A percentile compares a stretch with the other conserved stretches of the same genome.
Evolutionary conservation across 257 asterid genomes (phyloP).

Genomic region (Solanum piurae): DNA sequence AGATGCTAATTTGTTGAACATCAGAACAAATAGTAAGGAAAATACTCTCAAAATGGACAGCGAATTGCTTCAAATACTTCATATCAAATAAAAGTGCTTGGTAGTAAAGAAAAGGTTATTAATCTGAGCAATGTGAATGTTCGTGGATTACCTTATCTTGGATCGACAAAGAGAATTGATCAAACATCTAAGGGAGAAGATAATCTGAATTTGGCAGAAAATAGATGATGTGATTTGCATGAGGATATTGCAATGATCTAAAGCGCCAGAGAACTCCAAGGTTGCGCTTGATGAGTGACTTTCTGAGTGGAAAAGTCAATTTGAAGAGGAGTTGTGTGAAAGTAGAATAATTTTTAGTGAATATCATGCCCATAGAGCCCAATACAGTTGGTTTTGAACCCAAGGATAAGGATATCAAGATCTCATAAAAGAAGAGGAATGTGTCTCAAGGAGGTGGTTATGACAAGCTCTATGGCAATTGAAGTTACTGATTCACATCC

Average conservation of each 20-base stretch:
- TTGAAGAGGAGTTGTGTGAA: slow-evolving; percentile 1
- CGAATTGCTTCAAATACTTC: neutral
- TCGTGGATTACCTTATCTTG: slow-evolving; percentile 8
- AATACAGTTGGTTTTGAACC: slow-evolving; percentile 15
- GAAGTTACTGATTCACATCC: neutral
- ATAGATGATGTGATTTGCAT: neutral
- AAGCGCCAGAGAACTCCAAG: slow-evolving; percentile 29
- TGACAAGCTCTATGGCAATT: neutral
- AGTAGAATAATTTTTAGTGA: slow-evolving; percentile 8
- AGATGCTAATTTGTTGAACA: neutral
- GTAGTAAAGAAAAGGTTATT: neutral
- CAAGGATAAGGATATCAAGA: slow-evolving; percentile 12
- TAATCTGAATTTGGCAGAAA: slow-evolving; percentile 2
- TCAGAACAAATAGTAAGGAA: neutral
- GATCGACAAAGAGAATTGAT: slow-evolving; percentile 9
- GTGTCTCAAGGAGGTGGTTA: slow-evolving; percentile 20
- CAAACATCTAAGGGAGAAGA: slow-evolving; percentile 27
- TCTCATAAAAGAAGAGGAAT: slow-evolving; percentile 38
- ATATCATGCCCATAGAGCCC: slow-evolving; percentile 8
- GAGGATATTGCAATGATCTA: slow-evolving; percentile 9
- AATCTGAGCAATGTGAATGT: neutral
- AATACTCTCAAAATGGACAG: neutral
- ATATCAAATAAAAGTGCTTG: neutral
- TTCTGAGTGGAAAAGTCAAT: slow-evolving; percentile 27
- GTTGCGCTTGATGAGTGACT: slow-evolving; percentile 40